phyloP scores from a whole-genome alignment of 2,329 filamentous ascomycete genomes.

The Ceratocystis papillata region DNA sequence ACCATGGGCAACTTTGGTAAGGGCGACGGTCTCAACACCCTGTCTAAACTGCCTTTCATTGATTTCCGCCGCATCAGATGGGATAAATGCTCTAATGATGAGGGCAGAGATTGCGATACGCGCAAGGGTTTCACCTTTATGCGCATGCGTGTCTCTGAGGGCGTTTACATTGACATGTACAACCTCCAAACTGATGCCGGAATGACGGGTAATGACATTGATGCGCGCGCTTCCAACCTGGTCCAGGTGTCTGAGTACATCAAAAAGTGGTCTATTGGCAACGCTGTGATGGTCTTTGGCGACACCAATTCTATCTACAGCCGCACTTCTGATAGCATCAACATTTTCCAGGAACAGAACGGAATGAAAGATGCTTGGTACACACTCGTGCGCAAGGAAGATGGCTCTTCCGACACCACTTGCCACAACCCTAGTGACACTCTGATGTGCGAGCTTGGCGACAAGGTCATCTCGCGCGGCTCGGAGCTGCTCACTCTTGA shows the following conservation, averaged over 20 bases:
- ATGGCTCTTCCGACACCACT: constrained; percentile 36
- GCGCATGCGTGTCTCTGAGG: constrained; percentile 40
- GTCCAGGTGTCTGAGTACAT: constrained; percentile 50
- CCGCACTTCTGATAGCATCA: constrained; percentile 44
- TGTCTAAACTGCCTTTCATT: constrained; percentile 48
- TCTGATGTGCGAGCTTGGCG: constrained; percentile 52
- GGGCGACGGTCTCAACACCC: constrained; percentile 53
- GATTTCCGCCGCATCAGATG: constrained; percentile 49
- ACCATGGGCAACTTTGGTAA: constrained; percentile 55
- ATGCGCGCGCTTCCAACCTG: constrained; percentile 48
- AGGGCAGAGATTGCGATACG: constrained; percentile 51
- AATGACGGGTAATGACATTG: constrained; percentile 41
- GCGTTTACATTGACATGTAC: constrained; percentile 52
- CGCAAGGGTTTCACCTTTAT: constrained; percentile 62
- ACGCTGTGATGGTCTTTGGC: constrained; percentile 53
- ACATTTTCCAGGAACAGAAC: constrained; percentile 41
- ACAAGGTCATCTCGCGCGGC: constrained; percentile 54
- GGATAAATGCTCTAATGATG: constrained; percentile 46
- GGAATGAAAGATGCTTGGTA: constrained; percentile 51
- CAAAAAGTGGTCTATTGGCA: constrained; percentile 44
- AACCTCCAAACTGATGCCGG: constrained; percentile 59
- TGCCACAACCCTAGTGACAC: constrained; percentile 49
- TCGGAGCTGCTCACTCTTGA: constrained; percentile 38
- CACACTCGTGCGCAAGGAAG: constrained; percentile 40
- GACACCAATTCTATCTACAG: constrained; percentile 58